phyloP scores from a whole-genome alignment of 2,329 filamentous ascomycete genomes.

The Aschersonia sp. region DNA sequence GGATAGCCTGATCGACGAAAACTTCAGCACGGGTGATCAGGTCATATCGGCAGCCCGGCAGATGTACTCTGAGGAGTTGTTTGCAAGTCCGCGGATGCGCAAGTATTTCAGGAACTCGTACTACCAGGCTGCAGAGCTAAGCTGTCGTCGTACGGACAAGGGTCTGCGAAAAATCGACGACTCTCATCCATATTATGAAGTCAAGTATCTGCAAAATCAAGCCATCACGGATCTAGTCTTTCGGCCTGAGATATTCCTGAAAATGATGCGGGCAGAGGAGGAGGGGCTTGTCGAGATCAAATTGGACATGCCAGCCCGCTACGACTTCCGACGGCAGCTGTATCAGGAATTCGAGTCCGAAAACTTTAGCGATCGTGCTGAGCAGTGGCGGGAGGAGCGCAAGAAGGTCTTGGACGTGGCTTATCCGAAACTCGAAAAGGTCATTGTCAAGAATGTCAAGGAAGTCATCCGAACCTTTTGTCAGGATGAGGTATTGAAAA shows the following conservation, averaged over 20 bases:
- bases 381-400: conserved; percentile 86
- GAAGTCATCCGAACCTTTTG: conserved; percentile 88
- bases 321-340: conserved; percentile 62
- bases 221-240: conserved; percentile 68
- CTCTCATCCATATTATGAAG: conserved; percentile 89
- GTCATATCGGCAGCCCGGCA: conserved; percentile 69
- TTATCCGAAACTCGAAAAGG: conserved; percentile 64
- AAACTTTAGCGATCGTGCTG: conserved; percentile 86
- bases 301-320: conserved; percentile 61
- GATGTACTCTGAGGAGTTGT: conserved; percentile 85
- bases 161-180: conserved; percentile 88
- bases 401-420: conserved; percentile 73
- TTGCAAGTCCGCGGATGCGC: conserved; percentile 76
- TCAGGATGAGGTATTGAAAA: conserved; percentile 79
- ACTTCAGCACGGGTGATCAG: conserved; percentile 61
- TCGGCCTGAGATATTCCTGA: conserved; percentile 79
- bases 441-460: conserved; percentile 86
- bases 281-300: conserved; percentile 83
- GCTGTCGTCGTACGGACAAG: conserved; percentile 86
- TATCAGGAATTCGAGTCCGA: conserved; percentile 82
- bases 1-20: conserved; percentile 57
- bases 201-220: conserved; percentile 91
- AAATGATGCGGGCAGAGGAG: conserved; percentile 95
- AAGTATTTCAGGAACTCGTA: conserved; percentile 73
- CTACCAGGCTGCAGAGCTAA: conserved; percentile 72